A percentile compares a stretch with the other conserved stretches of the same genome.
phyloP scores from a whole-genome alignment of 495 filamentous ascomycete genomes.

The Jackrogersella multiformis region DNA sequence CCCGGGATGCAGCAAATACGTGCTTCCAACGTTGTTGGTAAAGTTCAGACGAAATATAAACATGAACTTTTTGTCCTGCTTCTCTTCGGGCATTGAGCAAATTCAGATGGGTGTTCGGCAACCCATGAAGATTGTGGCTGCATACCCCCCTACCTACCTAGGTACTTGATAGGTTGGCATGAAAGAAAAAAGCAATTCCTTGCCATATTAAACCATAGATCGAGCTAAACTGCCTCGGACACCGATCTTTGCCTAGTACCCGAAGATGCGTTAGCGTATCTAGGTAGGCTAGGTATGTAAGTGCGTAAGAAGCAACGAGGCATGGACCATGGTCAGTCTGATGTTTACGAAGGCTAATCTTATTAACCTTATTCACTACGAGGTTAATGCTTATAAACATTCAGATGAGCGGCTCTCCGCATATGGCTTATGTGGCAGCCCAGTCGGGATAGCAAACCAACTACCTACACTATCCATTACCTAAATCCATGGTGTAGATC shows the following conservation, averaged over 20 bases:
- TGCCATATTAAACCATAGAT: constrained; percentile 3
- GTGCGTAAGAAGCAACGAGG: neutral
- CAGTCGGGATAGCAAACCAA: neutral
- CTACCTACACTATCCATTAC: constrained; percentile 6
- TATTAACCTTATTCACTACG: constrained; percentile 10
- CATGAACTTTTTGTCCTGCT: neutral
- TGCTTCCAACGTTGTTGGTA: too few species aligned
- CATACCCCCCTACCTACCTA: too few species aligned
- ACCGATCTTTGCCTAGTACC: constrained; percentile 1
- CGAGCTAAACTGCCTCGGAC: constrained; percentile 23
- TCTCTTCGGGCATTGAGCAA: neutral
- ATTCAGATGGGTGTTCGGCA: constrained; percentile 6
- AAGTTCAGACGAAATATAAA: constrained; percentile 4
- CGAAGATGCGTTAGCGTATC: neutral
- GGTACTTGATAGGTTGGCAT: neutral
- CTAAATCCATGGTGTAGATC: constrained; percentile 1
- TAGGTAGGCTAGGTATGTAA: too few species aligned
- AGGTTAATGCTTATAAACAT: neutral
- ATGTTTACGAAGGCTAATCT: constrained; percentile 13
- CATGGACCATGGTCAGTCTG: too few species aligned
- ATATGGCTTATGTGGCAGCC: constrained; percentile 23
- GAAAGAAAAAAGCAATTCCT: constrained; percentile 28
- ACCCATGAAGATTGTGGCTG: constrained; percentile 16
- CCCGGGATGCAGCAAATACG: constrained; percentile 1
- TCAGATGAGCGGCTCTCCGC: constrained; percentile 25